Conservation (phyloP, 2,329 filamentous ascomycete species). For the Drechslera avenae region DNA sequence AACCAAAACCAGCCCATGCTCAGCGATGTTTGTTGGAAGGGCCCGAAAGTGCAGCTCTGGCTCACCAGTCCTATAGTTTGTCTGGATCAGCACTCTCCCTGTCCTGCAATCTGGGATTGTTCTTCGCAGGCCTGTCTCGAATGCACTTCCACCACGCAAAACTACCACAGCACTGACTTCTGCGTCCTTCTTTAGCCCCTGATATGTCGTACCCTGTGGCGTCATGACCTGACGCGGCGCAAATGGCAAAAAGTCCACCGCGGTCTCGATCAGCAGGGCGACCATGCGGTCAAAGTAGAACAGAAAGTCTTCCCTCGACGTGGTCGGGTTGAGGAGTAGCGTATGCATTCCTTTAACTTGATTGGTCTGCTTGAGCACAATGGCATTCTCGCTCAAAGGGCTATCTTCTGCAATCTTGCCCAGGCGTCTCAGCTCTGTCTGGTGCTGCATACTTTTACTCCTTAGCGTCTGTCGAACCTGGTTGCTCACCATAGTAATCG, state of each 20-base stretch:
- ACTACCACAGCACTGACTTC: conserved; percentile 76
- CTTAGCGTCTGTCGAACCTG: conserved; percentile 87
- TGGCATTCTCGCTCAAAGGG: conserved; percentile 75
- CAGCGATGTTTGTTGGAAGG: conserved; percentile 70
- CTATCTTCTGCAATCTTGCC: conserved; percentile 73
- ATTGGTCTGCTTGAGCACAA: conserved; percentile 74
- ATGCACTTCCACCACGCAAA: conserved; percentile 83
- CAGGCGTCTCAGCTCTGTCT: conserved; percentile 75
- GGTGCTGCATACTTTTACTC: conserved; percentile 83
- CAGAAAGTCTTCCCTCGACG: conserved; percentile 85
- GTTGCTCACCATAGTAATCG: conserved; percentile 92
- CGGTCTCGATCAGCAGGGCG: conserved; percentile 79
- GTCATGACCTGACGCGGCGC: conserved; percentile 68
- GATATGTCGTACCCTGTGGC: conserved; percentile 70
- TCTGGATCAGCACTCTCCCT: conserved; percentile 88
- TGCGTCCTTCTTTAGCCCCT: conserved; percentile 72
- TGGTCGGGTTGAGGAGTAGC: conserved; percentile 80
- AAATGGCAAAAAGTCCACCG: conserved; percentile 65
- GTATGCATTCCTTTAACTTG: conserved; percentile 90
- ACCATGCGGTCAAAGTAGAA: conserved; percentile 95
- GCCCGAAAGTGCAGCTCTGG: conserved; percentile 91
- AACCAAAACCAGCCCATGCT: conserved; percentile 81
- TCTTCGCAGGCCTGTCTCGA: conserved; percentile 85
- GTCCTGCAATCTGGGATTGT: conserved; percentile 92
- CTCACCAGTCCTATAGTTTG: conserved; percentile 71